These are phyloP conservation scores for Mycena vitilis DNA, from an alignment of 768 basidiomycete species.

Conservation along the genomic window DNA sequence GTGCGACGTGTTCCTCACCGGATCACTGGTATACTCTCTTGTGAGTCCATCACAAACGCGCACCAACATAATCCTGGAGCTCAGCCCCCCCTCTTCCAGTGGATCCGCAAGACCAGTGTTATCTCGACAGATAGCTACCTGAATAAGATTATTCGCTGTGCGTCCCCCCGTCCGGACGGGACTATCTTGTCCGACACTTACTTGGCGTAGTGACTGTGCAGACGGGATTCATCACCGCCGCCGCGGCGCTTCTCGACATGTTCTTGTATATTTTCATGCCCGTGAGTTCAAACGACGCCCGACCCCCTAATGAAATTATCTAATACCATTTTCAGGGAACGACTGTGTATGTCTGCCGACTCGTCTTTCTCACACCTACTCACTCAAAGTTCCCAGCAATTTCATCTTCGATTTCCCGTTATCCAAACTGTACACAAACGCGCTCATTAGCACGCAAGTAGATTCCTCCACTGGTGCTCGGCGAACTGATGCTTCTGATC, in stretches of 20 bases:
- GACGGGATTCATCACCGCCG: constrained; percentile 31
- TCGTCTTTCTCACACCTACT: no score
- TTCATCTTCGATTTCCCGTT: constrained; percentile 34
- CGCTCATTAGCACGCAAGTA: constrained; percentile 31
- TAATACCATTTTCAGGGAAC: no score
- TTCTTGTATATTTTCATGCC: constrained; percentile 12
- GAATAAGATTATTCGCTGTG: constrained; percentile 35
- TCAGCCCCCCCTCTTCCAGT: constrained; percentile 7
- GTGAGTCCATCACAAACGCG: not conserved
- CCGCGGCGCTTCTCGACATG: constrained; percentile 24
- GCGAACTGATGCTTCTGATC: not conserved
- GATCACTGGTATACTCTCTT: constrained; percentile 16
- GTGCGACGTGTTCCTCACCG: constrained; percentile 33
- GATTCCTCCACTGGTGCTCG: not conserved
- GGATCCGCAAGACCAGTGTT: constrained; percentile 23
- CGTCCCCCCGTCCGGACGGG: not conserved
- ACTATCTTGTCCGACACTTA: not conserved
- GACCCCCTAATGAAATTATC: no score
- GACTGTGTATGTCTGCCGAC: no score
- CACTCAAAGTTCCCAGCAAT: not conserved
- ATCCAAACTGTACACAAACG: constrained; percentile 31
- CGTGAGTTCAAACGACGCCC: constrained; percentile 1
- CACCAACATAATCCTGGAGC: not conserved
- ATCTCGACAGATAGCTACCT: constrained; percentile 28
- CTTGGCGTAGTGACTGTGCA: constrained; percentile 25